Conservation (phyloP, 805 yeast genomes). For the Hanseniaspora jakobsenii region DNA sequence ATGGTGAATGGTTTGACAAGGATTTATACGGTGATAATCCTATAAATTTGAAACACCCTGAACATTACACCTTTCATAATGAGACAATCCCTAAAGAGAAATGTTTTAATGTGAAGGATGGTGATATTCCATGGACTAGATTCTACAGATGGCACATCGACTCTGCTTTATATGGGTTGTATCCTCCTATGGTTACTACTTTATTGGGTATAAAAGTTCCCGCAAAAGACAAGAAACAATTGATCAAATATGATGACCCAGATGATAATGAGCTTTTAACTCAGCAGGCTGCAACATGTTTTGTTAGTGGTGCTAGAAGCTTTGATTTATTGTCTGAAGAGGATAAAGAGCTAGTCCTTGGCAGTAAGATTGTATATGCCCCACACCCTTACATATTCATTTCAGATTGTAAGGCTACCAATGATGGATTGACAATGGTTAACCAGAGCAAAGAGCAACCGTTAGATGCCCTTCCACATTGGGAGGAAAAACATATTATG, state of each 20-base stretch:
- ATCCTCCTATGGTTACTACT: constrained; percentile 81
- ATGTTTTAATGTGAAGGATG: constrained; percentile 30
- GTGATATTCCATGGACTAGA: constrained; percentile 45
- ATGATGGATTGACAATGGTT: constrained; percentile 78
- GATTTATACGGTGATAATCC: constrained; percentile 43
- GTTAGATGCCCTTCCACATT: constrained; percentile 59
- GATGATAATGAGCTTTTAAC: constrained; percentile 43
- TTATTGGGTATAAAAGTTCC: constrained; percentile 75
- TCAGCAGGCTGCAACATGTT: constrained; percentile 81
- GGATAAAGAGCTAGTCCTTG: constrained; percentile 61
- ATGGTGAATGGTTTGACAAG: constrained; percentile 57
- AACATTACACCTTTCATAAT: constrained; percentile 72
- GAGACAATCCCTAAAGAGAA: constrained; percentile 51
- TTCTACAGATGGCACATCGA: constrained; percentile 93
- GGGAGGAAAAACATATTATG: constrained; percentile 73
- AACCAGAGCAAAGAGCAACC: constrained; percentile 62
- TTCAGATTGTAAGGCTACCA: constrained; percentile 66
- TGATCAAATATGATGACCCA: constrained; percentile 51
- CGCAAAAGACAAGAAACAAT: constrained; percentile 48
- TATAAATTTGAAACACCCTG: constrained; percentile 64
- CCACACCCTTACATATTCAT: constrained; percentile 88
- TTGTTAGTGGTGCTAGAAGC: constrained; percentile 73
- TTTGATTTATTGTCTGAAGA: constrained; percentile 53
- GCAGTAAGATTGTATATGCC: constrained; percentile 75
- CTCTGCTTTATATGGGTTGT: constrained; percentile 71